These are phyloP conservation scores for Chaetomiaceae sp. DNA, from an alignment of 2,329 filamentous ascomycete genomes.

Conservation along the genomic window DNA sequence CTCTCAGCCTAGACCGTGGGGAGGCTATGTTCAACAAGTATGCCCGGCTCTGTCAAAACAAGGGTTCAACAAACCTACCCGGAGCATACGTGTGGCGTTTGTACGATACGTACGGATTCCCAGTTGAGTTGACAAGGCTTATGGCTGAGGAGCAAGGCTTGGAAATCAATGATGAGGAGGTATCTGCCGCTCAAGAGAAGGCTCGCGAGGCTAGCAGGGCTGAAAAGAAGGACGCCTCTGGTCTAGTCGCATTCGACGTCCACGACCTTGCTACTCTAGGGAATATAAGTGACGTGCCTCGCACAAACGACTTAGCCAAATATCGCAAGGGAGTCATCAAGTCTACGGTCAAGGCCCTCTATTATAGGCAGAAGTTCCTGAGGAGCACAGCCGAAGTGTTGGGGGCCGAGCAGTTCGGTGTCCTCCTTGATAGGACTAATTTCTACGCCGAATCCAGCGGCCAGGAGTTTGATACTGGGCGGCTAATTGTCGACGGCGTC, in stretches of 20 bases:
- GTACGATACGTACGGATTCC: slow-evolving; percentile 98
- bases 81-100: slow-evolving; percentile 92
- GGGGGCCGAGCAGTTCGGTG: slow-evolving; percentile 82
- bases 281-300: slow-evolving; percentile 65
- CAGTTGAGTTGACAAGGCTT: slow-evolving; percentile 86
- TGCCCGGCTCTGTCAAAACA: slow-evolving; percentile 65
- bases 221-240: slow-evolving; percentile 78
- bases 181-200: slow-evolving; percentile 77
- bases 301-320: slow-evolving; percentile 81
- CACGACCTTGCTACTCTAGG: slow-evolving; percentile 88
- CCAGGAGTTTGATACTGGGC: slow-evolving; percentile 85
- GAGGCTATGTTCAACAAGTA: slow-evolving; percentile 96
- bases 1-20: slow-evolving; percentile 86
- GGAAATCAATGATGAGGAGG: slow-evolving; percentile 79
- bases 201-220: slow-evolving; percentile 93
- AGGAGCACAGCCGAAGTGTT: no score
- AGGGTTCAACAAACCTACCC: slow-evolving; percentile 62
- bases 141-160: slow-evolving; percentile 94
- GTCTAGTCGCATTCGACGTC: slow-evolving; percentile 90
- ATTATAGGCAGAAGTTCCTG: slow-evolving; percentile 75
- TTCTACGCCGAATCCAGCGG: slow-evolving; percentile 98
- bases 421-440: slow-evolving; percentile 87
- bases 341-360: slow-evolving; percentile 75
- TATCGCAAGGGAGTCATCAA: slow-evolving; percentile 75
- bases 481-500: slow-evolving; percentile 79